Percentiles rank a stretch among this genome's conserved stretches.
Conservation (phyloP, 176 grass and related monocot species). For the Chrysopogon serrulatus region DNA sequence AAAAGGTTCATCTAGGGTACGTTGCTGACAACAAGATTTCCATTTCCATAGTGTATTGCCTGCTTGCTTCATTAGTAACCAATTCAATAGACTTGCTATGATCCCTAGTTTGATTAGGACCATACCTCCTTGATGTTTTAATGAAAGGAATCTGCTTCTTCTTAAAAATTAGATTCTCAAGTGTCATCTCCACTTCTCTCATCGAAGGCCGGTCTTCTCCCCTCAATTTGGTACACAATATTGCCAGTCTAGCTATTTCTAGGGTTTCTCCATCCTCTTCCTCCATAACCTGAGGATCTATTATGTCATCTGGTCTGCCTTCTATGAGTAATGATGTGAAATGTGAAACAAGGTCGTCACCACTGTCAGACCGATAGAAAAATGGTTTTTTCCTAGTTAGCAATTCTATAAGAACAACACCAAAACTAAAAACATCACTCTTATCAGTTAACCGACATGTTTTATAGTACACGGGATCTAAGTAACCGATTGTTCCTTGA, state of each 20-base stretch:
- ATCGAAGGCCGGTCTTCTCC: neutral
- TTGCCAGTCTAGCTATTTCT: neutral
- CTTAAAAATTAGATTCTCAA: neutral
- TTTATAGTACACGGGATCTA: neutral
- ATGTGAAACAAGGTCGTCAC: neutral
- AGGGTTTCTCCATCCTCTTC: neutral
- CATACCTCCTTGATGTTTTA: neutral
- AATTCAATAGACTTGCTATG: too few relatives aligned
- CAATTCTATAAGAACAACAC: neutral
- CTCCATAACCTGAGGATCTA: neutral
- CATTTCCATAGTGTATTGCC: too few relatives aligned
- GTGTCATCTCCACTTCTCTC: neutral
- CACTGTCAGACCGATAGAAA: neutral
- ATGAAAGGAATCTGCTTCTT: neutral
- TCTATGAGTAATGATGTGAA: too few relatives aligned
- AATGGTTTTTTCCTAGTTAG: neutral
- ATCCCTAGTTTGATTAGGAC: too few relatives aligned
- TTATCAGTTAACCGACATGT: neutral
- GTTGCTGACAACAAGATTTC: too few relatives aligned
- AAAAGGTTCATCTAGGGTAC: too few relatives aligned
- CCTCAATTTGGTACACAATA: neutral
- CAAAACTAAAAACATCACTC: neutral
- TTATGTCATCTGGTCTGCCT: too few relatives aligned
- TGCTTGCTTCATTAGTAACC: too few relatives aligned
- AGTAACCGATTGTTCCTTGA: neutral